Evolutionary conservation across 1,284 basidiomycete genomes (phyloP).

Genomic region (Paramarasmius palmivorus): DNA sequence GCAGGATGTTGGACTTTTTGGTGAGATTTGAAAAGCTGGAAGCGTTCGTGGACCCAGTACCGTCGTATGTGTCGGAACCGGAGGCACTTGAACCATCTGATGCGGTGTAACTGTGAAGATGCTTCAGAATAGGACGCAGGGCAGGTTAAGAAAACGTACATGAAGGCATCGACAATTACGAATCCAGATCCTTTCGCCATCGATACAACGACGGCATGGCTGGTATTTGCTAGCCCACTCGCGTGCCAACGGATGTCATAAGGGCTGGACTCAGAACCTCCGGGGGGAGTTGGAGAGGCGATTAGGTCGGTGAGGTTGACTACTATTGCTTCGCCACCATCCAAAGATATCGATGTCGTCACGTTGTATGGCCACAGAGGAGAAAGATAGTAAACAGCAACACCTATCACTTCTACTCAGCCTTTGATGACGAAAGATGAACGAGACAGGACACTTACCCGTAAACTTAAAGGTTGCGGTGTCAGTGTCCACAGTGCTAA

Average conservation of each 20-base stretch:
- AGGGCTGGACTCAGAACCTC: constrained; percentile 5
- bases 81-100: too few relatives aligned
- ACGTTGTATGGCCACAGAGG: constrained; percentile 12
- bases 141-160: neutral
- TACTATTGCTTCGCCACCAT: neutral
- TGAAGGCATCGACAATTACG: constrained; percentile 7
- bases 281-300: neutral
- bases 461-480: constrained; percentile 12
- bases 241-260: constrained; percentile 4
- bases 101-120: too few relatives aligned
- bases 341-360: neutral
- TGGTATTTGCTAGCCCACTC: constrained; percentile 2
- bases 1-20: too few relatives aligned
- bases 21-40: too few relatives aligned
- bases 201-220: constrained; percentile 7
- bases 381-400: constrained; percentile 8
- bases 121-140: too few relatives aligned
- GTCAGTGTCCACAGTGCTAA: constrained; percentile 1
- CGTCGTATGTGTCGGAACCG: too few relatives aligned
- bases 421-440: neutral
- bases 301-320: constrained; percentile 9
- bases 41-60: too few relatives aligned
- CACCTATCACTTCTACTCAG: neutral
- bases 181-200: constrained; percentile 1
- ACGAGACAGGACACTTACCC: neutral